Evolutionary conservation across 805 yeast species (phyloP).

Genomic region (Hanseniaspora guilliermondii): DNA sequence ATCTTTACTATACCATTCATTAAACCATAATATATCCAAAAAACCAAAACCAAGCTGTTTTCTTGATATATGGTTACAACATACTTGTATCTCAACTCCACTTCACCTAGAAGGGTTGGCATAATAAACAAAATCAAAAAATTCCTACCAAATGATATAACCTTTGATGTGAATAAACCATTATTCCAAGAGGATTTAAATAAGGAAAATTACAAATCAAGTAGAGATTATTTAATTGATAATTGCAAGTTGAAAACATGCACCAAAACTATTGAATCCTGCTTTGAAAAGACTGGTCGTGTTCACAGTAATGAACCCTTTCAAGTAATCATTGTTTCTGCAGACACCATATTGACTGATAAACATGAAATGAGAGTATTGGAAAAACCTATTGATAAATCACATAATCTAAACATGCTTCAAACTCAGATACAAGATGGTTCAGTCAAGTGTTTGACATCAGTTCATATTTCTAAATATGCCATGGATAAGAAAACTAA

Average conservation of each 20-base stretch:
- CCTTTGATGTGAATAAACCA: conserved; percentile 41
- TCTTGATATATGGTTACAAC: conserved; percentile 18
- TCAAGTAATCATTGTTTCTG: conserved; percentile 37
- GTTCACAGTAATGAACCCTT: not conserved
- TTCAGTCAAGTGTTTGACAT: conserved; percentile 1
- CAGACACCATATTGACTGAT: conserved; percentile 66
- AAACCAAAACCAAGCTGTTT: not conserved
- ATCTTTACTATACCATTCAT: too few relatives aligned
- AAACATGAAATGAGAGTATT: conserved; percentile 42
- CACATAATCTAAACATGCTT: conserved; percentile 28
- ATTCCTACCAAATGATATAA: conserved; percentile 24
- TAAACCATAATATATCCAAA: too few relatives aligned
- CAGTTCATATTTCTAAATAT: not conserved
- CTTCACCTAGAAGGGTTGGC: conserved; percentile 69
- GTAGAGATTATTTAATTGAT: conserved; percentile 16
- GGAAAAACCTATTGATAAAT: conserved; percentile 65
- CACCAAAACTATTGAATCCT: not conserved
- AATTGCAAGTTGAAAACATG: not conserved
- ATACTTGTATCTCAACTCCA: conserved; percentile 60
- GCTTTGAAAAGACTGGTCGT: not conserved
- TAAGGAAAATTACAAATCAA: conserved; percentile 29
- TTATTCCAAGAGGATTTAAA: conserved; percentile 65
- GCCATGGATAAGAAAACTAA: not conserved
- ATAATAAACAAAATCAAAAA: conserved; percentile 50
- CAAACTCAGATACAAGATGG: not conserved